These are phyloP conservation scores for Microdochium nivale DNA, from an alignment of 2,329 filamentous ascomycete genomes.

Conservation along the genomic window DNA sequence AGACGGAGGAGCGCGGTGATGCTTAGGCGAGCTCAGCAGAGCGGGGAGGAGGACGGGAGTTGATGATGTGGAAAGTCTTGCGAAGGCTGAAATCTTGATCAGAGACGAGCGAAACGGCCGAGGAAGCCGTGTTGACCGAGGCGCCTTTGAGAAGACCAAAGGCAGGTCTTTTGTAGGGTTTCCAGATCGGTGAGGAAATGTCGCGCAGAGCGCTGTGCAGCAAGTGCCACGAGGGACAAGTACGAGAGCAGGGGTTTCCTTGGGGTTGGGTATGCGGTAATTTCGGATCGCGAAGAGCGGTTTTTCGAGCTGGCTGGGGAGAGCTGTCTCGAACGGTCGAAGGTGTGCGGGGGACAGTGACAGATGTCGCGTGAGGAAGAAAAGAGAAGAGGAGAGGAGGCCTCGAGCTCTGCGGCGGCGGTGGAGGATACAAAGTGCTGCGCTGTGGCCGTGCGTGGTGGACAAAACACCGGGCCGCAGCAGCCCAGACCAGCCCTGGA, in stretches of 20 bases:
- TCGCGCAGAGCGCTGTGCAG: background rate
- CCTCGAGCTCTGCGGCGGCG: background rate
- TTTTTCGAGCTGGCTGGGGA: background rate
- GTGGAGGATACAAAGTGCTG: background rate
- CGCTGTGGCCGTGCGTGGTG: background rate
- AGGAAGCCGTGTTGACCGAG: slow-evolving; percentile 49
- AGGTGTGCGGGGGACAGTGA: background rate
- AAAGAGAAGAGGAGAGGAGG: background rate
- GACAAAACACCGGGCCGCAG: background rate
- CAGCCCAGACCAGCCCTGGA: no score
- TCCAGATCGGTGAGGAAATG: background rate
- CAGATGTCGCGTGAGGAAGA: background rate
- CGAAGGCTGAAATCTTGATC: slow-evolving; percentile 63
- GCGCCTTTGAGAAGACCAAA: slow-evolving; percentile 64
- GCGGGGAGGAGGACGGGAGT: slow-evolving; percentile 51
- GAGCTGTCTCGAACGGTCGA: background rate
- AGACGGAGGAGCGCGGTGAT: slow-evolving; percentile 36
- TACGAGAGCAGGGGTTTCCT: background rate
- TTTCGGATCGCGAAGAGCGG: background rate
- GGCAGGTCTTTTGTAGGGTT: slow-evolving; percentile 32
- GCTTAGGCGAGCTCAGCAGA: slow-evolving; percentile 39
- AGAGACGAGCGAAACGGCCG: slow-evolving; percentile 53
- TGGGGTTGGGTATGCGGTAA: background rate
- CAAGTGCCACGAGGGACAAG: background rate
- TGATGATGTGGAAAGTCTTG: slow-evolving; percentile 58